Conservation (phyloP, 2,329 filamentous ascomycete genomes). For the Mycocentrospora acerina region DNA sequence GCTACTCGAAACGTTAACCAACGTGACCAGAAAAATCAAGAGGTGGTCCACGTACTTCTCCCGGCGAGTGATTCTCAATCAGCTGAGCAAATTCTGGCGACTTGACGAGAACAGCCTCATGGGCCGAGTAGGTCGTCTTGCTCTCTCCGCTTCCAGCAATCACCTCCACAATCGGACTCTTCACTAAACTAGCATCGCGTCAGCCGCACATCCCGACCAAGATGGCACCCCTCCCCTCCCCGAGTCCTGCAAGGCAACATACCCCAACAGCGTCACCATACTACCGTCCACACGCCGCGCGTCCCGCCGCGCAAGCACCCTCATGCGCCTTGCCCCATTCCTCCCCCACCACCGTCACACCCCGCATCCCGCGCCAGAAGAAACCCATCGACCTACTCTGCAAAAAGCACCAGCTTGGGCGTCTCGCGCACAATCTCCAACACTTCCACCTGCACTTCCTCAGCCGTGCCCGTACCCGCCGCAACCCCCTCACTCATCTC, state of each 20-base stretch:
- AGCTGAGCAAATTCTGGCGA: slow-evolving; percentile 73
- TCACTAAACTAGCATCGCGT: slow-evolving; percentile 44
- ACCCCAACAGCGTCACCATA: no score
- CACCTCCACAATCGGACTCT: slow-evolving; percentile 52
- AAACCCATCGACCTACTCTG: slow-evolving; percentile 43
- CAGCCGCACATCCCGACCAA: no score
- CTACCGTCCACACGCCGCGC: no score
- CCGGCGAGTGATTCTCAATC: slow-evolving; percentile 62
- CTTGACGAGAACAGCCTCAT: slow-evolving; percentile 72
- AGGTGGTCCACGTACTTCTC: slow-evolving; percentile 56
- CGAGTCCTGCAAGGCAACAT: no score
- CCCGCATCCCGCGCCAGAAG: not conserved
- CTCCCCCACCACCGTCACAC: no score
- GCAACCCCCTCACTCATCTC: slow-evolving; percentile 49
- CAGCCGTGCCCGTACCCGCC: slow-evolving; percentile 12
- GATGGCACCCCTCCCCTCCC: no score
- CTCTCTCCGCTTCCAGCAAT: slow-evolving; percentile 54
- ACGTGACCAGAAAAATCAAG: no score
- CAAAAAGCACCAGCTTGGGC: slow-evolving; percentile 46
- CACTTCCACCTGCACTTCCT: slow-evolving; percentile 38
- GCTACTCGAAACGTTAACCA: slow-evolving; percentile 39
- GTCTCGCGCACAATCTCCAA: slow-evolving; percentile 47
- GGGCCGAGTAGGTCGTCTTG: slow-evolving; percentile 69
- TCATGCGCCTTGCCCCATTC: no score
- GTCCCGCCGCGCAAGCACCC: no score